Conservation (phyloP, 768 basidiomycete species). For the Amylocystis lapponica region DNA sequence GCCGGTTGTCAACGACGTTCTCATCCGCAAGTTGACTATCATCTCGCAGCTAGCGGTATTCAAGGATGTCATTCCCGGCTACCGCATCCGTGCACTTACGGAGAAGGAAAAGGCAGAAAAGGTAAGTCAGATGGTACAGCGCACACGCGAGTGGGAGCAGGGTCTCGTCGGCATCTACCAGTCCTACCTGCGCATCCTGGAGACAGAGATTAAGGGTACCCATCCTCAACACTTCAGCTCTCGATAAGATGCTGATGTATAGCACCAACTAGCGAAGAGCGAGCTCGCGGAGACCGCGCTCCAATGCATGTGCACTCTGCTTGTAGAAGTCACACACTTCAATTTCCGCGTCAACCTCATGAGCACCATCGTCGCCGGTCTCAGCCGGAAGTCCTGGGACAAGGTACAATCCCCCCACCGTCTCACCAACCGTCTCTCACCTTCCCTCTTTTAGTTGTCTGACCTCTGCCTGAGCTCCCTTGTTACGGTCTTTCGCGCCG, state of each 20-base stretch:
- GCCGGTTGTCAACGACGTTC: constrained; percentile 69
- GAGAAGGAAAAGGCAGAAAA: constrained; percentile 90
- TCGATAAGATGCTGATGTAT: constrained; percentile 7
- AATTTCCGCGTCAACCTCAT: constrained; percentile 94
- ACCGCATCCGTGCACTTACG: constrained; percentile 87
- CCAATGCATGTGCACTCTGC: constrained; percentile 82
- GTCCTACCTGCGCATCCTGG: constrained; percentile 77
- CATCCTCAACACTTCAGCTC: constrained; percentile 1
- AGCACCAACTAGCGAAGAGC: constrained; percentile 53
- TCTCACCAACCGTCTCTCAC: constrained; percentile 6
- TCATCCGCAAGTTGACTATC: constrained; percentile 84
- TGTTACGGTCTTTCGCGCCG: constrained; percentile 76
- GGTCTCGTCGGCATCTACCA: constrained; percentile 87
- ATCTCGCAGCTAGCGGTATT: constrained; percentile 90
- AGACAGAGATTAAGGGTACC: constrained; percentile 82
- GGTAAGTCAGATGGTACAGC: constrained; percentile 87
- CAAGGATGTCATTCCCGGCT: constrained; percentile 94
- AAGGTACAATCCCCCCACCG: constrained; percentile 40
- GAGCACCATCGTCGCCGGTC: constrained; percentile 72
- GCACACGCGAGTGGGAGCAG: constrained; percentile 93
- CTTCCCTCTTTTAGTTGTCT: constrained; percentile 51
- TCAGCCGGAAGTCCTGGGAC: constrained; percentile 89
- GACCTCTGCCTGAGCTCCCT: constrained; percentile 81
- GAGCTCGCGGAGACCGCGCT: constrained; percentile 66
- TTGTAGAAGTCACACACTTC: constrained; percentile 86